These are phyloP conservation scores for Nitzschia sp. DNA, from an alignment of 108 stramenopile species.

Conservation along the genomic window DNA sequence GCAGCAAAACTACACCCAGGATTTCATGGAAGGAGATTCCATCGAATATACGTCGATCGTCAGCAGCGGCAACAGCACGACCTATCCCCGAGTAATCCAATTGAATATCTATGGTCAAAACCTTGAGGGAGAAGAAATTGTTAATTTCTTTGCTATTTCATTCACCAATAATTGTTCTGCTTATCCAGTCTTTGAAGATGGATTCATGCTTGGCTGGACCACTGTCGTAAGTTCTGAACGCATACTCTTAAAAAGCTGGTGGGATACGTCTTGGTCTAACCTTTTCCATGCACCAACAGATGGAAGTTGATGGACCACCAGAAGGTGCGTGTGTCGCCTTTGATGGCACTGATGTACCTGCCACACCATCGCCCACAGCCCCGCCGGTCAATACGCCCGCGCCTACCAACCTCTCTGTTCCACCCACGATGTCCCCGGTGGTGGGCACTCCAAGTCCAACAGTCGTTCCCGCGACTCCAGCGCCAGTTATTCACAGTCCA, in stretches of 20 bases:
- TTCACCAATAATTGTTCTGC: conserved; percentile 36
- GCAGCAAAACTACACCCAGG: conserved; percentile 18
- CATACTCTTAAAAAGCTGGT: background rate
- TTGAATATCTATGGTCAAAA: conserved; percentile 28
- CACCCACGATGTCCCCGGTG: conserved; percentile 18
- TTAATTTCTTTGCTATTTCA: conserved; percentile 24
- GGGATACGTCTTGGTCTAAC: background rate
- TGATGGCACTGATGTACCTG: conserved; percentile 3
- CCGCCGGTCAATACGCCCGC: conserved; percentile 17
- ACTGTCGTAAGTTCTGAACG: conserved; percentile 33
- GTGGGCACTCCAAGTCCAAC: background rate
- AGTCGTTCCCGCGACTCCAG: conserved; percentile 5
- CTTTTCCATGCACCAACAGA: background rate
- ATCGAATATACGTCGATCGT: conserved; percentile 22
- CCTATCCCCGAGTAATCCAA: conserved; percentile 12
- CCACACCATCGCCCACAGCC: background rate
- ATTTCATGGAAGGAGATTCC: conserved; percentile 18
- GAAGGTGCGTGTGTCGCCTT: conserved; percentile 13
- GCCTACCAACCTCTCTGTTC: background rate
- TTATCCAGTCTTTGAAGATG: conserved; percentile 29
- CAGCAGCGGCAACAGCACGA: background rate
- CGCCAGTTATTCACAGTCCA: background rate
- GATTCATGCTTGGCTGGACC: conserved; percentile 29
- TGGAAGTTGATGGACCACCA: conserved; percentile 14
- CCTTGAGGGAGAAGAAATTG: conserved; percentile 22